phyloP scores from a whole-genome alignment of 768 basidiomycete genomes.

The Rhizopogon vulgaris region DNA sequence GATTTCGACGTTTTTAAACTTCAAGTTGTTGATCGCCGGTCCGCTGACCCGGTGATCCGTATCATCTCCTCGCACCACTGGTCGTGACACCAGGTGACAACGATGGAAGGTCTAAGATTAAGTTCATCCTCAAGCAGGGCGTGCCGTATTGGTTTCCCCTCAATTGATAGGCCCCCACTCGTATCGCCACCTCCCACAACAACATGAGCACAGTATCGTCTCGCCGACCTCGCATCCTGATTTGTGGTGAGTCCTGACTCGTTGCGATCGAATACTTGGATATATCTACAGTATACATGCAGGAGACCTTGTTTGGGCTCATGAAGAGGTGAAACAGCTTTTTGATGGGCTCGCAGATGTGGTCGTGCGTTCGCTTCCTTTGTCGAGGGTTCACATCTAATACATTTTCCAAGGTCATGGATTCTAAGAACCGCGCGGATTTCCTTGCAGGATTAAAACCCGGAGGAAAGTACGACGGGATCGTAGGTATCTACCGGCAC shows the following conservation, averaged over 20 bases:
- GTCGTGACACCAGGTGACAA: neutral
- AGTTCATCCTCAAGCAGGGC: neutral
- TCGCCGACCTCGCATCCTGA: slow-evolving; percentile 20
- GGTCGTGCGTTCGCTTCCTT: slow-evolving; percentile 48
- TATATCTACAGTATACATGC: neutral
- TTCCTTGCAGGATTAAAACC: slow-evolving; percentile 60
- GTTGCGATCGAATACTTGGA: neutral
- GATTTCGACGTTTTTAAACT: too few species aligned
- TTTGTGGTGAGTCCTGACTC: slow-evolving; percentile 25
- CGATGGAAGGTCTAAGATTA: neutral
- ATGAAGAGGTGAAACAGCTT: slow-evolving; percentile 61
- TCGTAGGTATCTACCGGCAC: slow-evolving; percentile 75
- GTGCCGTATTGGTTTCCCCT: neutral
- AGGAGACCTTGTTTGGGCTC: slow-evolving; percentile 79
- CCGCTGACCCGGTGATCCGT: neutral
- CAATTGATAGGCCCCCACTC: neutral
- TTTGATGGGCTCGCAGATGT: slow-evolving; percentile 68
- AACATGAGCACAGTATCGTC: slow-evolving; percentile 9
- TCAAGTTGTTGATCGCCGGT: neutral
- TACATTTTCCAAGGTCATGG: slow-evolving; percentile 35
- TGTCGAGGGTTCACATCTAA: neutral
- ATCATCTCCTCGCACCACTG: neutral
- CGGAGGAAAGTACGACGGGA: slow-evolving; percentile 68
- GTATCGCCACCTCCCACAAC: too few species aligned
- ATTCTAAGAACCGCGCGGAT: slow-evolving; percentile 57